Conservation (phyloP, 768 basidiomycete genomes). For the Hebeloma cylindrosporum region DNA sequence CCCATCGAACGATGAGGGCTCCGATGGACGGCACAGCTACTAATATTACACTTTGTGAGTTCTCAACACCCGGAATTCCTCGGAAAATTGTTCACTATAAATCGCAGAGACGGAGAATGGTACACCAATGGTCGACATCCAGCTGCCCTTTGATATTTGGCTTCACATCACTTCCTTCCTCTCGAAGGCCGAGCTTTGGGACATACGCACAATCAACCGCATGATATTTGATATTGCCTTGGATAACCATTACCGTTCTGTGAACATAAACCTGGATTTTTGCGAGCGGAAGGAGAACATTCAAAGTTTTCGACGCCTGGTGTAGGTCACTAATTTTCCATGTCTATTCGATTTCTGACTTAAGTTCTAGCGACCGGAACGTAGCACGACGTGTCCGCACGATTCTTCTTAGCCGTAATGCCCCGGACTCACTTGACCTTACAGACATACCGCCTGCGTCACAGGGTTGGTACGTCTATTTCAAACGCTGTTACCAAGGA, state of each 20-base stretch:
- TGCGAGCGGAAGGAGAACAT: neutral
- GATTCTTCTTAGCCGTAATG: neutral
- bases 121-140: too few species aligned
- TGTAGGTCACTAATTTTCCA: neutral
- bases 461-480: neutral
- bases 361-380: neutral
- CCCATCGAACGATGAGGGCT: too few species aligned
- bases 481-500: neutral
- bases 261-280: neutral
- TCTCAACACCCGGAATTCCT: too few species aligned
- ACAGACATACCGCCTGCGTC: neutral
- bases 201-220: neutral
- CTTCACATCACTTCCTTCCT: neutral
- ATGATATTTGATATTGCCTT: constrained; percentile 1
- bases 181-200: neutral
- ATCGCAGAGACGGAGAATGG: too few species aligned
- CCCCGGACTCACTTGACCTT: neutral
- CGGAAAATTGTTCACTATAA: too few species aligned
- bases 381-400: neutral
- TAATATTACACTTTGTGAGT: too few species aligned
- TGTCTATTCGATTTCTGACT: neutral
- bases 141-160: constrained; percentile 1
- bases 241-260: constrained; percentile 1
- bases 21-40: too few species aligned
- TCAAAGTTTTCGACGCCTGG: neutral